phyloP scores from a whole-genome alignment of 345 rosid genomes.

The Abelmoschus esculentus region DNA sequence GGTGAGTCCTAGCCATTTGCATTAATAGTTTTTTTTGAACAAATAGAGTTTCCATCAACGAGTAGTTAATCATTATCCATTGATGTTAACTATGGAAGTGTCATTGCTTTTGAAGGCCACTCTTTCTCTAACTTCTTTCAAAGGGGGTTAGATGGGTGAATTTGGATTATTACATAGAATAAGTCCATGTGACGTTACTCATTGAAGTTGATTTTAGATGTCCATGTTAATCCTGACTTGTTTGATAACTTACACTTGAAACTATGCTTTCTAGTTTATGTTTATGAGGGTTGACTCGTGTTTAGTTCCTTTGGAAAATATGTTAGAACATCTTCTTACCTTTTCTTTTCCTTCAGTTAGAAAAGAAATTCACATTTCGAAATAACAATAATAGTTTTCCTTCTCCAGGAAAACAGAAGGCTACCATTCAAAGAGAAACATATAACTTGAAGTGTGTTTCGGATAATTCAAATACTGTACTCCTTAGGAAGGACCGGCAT shows the following conservation, averaged over 20 bases:
- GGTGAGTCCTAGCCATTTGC: neutral
- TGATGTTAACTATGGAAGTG: neutral
- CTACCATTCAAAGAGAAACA: slow-evolving; percentile 22
- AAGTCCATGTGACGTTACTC: no score
- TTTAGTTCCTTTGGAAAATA: no score
- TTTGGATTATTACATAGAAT: no score
- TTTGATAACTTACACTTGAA: no score
- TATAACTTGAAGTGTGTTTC: slow-evolving; percentile 17
- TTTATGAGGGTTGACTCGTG: neutral
- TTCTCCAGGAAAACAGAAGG: slow-evolving; percentile 34
- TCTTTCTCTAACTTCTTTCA: neutral
- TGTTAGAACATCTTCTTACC: neutral
- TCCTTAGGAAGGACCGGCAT: slow-evolving; percentile 19
- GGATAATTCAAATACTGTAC: slow-evolving; percentile 15
- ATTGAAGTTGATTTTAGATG: no score
- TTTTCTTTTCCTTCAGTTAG: neutral
- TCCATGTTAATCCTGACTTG: no score
- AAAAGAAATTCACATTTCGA: neutral
- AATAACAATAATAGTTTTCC: neutral
- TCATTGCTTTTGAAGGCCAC: neutral
- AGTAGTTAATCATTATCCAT: neutral
- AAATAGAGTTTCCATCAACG: neutral
- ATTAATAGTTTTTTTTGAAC: neutral
- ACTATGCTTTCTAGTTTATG: neutral
- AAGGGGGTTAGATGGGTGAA: no score